These are phyloP conservation scores for Penicillium palitans DNA, from an alignment of 2,329 filamentous ascomycete genomes.

Conservation along the genomic window DNA sequence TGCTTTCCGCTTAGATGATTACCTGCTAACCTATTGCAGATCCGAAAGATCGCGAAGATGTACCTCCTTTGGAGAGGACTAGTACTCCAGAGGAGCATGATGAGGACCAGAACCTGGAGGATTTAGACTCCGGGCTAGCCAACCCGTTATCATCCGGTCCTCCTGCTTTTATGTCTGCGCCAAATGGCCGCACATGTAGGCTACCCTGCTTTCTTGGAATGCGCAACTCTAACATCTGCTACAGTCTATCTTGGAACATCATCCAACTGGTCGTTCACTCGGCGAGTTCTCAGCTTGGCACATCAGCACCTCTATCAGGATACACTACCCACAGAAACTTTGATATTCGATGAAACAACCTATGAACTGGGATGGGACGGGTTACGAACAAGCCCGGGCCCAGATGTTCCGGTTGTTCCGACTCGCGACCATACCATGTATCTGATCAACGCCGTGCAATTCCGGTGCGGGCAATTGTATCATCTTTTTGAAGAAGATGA, in stretches of 20 bases:
- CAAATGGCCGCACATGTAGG: constrained; percentile 48
- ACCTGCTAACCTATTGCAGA: constrained; percentile 14
- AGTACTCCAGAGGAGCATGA: constrained; percentile 12
- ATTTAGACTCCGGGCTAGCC: constrained; percentile 37
- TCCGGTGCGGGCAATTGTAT: constrained; percentile 55
- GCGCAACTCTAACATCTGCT: constrained; percentile 28
- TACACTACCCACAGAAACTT: constrained; percentile 43
- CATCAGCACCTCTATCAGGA: constrained; percentile 26
- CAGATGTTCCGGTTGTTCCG: constrained; percentile 38
- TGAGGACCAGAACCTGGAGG: constrained; percentile 25
- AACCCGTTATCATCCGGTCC: constrained; percentile 47
- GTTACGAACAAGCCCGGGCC: constrained; percentile 35
- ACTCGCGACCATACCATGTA: constrained; percentile 54
- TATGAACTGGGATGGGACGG: constrained; percentile 57
- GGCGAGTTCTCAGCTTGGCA: constrained; percentile 24
- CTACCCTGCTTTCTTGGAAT: not conserved
- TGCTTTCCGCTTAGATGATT: not conserved
- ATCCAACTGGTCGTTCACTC: constrained; percentile 28
- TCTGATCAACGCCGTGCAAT: constrained; percentile 57
- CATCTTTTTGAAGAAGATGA: constrained; percentile 54
- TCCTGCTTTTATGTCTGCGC: constrained; percentile 46
- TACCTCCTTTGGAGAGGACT: constrained; percentile 18
- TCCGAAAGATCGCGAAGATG: constrained; percentile 22
- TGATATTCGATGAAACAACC: constrained; percentile 54
- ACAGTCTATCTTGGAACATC: constrained; percentile 27